Conservation (phyloP, 2,329 filamentous ascomycete species). For the Aureobasidium pullulans region DNA sequence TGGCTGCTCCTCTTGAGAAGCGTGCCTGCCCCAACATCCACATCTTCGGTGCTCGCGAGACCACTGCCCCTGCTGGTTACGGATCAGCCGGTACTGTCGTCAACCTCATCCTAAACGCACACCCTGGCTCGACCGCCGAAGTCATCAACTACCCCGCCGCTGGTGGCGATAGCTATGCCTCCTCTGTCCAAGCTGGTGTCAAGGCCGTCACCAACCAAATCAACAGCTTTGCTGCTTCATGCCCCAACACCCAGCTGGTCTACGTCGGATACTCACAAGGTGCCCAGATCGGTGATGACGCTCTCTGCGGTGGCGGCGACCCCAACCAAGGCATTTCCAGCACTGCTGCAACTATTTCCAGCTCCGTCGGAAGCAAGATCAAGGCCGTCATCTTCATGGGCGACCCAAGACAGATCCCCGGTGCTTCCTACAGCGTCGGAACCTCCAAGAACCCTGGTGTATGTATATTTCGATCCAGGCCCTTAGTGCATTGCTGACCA, state of each 20-base stretch:
- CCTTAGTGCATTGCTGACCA: not conserved
- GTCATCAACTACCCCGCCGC: constrained; percentile 49
- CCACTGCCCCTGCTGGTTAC: constrained; percentile 34
- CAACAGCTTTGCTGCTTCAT: constrained; percentile 50
- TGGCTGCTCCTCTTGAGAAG: constrained; percentile 31
- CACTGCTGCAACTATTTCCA: constrained; percentile 31
- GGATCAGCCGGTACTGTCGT: constrained; percentile 35
- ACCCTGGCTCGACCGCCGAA: constrained; percentile 33
- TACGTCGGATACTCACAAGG: constrained; percentile 59
- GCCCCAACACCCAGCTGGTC: constrained; percentile 51
- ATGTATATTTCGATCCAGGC: constrained; percentile 28
- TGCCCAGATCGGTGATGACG: constrained; percentile 57
- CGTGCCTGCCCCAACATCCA: constrained; percentile 36
- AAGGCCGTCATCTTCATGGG: constrained; percentile 24
- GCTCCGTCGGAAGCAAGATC: constrained; percentile 30
- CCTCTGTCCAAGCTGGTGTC: constrained; percentile 52
- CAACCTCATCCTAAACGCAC: constrained; percentile 33
- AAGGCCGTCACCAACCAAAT: constrained; percentile 53
- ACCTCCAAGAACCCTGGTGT: constrained; percentile 53
- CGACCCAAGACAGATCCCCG: constrained; percentile 49
- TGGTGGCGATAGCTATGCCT: constrained; percentile 53
- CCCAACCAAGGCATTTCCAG: constrained; percentile 39
- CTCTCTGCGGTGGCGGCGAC: constrained; percentile 52
- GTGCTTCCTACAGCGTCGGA: constrained; percentile 54
- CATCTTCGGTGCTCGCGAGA: constrained; percentile 39